Conservation (phyloP, 352 stramenopile genomes). For the Phytopythium montanum region DNA sequence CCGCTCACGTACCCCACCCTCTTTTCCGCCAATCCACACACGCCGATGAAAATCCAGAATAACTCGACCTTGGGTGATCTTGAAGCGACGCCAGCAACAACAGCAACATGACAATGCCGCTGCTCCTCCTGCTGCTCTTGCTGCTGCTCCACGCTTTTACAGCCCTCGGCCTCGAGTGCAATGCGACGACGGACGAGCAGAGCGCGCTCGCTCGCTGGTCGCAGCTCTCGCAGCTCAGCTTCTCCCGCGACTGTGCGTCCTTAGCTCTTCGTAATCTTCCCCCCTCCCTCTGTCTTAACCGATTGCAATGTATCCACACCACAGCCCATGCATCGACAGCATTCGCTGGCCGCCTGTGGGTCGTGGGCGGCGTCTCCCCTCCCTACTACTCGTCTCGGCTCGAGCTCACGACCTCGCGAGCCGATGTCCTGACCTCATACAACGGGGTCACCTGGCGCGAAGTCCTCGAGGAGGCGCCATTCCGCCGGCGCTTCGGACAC, state of each 20-base stretch:
- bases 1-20: background rate
- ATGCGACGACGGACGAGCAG: conserved; percentile 41
- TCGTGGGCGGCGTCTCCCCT: conserved; percentile 69
- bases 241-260: conserved; percentile 65
- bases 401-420: conserved; percentile 60
- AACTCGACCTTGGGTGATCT: background rate
- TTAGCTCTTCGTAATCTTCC: background rate
- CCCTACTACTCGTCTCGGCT: conserved; percentile 75
- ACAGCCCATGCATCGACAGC: conserved; percentile 62
- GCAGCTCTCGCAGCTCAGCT: conserved; percentile 41
- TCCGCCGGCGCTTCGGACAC: conserved; percentile 70
- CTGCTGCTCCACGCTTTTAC: conserved; percentile 3
- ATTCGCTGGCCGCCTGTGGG: conserved; percentile 61
- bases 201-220: conserved; percentile 45
- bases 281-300: background rate
- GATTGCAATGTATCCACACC: background rate
- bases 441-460: conserved; percentile 60
- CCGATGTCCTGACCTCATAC: conserved; percentile 56
- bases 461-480: conserved; percentile 68
- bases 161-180: conserved; percentile 35
- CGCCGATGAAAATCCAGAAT: background rate
- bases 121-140: background rate
- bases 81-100: background rate
- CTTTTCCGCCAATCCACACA: background rate
- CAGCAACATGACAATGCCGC: background rate